Base-by-base conservation (phyloP, 169 alveolate species). In the Eimeria acervulina region DNA sequence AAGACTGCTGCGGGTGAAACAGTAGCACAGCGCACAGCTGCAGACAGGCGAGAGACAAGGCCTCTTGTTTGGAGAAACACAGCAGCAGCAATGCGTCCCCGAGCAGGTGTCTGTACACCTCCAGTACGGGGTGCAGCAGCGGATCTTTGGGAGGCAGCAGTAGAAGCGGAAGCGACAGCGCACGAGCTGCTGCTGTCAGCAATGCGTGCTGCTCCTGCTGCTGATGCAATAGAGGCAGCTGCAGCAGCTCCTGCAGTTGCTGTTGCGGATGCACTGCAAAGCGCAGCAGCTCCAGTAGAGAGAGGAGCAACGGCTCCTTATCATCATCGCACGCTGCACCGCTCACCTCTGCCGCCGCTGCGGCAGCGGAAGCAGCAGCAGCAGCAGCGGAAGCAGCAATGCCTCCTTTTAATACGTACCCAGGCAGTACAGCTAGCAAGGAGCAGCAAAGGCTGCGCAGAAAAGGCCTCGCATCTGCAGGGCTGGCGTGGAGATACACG, bases 1-100 rank as follows among this genome's bases (percentile, higher is more conserved):
- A 52, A 61, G 93, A 85, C 93, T 61, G 93, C 81, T 85, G 93
- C 42, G 93, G 93, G 47, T 85, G 93, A 40, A 85, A 85, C 81
- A 85, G 93, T 81, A 85, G 81, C 80, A 38, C 59, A 1, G 81
- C 93, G 10, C 33, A 38, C 31, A 85, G 81, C 80, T 85, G 93
- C 80, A 85, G 80, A 61, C 61, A 61, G 78, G 74, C 47, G 33
- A 52, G 63, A 13, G 93, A 85, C 66, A 61, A 47, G 23, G 15
- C 8, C 59, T 21, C 66, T 1, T 36, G 59, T 63, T 19, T 36
- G 28, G 74, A 28, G 81, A 85, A 33, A 23, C 93, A 85, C 66
- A 55, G 81, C 93, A 55, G 66, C 55, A 38, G 33, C 93, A 85
- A 21, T 4, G 80, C 26, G 17, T 85, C 93, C 80, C 93, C 93